Conservation (phyloP, 805 yeast species). For the Schwanniomyces vanrijiae region DNA sequence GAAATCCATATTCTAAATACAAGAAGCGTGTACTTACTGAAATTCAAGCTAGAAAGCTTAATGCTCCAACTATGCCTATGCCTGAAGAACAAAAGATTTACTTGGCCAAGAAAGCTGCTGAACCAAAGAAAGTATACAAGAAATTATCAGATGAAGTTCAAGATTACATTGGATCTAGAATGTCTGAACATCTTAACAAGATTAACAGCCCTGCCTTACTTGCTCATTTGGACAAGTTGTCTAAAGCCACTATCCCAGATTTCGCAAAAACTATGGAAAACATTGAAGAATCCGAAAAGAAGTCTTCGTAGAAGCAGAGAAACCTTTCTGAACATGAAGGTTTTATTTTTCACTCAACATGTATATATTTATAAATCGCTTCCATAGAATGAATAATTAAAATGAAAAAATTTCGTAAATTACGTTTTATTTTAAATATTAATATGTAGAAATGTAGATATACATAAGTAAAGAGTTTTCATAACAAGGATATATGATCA, state of each 20-base stretch:
- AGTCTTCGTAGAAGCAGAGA: not conserved
- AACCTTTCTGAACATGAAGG: not conserved
- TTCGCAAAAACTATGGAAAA: slow-evolving; percentile 26
- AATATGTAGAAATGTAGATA: not conserved
- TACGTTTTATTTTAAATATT: not conserved
- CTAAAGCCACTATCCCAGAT: slow-evolving; percentile 27
- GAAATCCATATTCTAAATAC: slow-evolving; percentile 76
- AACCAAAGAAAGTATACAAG: slow-evolving; percentile 33
- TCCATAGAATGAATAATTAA: not conserved
- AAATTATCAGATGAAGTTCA: slow-evolving; percentile 53
- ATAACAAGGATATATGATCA: slow-evolving; percentile 26
- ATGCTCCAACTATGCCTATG: slow-evolving; percentile 77
- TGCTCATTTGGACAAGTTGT: slow-evolving; percentile 40
- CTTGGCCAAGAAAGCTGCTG: slow-evolving; percentile 50
- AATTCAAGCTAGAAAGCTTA: slow-evolving; percentile 59
- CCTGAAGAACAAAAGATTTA: slow-evolving; percentile 61
- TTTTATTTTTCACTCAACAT: not conserved
- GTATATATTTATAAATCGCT: not conserved
- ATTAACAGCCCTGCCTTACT: slow-evolving; percentile 35
- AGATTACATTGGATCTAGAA: slow-evolving; percentile 52
- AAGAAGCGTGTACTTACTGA: slow-evolving; percentile 54
- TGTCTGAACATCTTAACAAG: slow-evolving; percentile 39
- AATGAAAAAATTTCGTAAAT: not conserved
- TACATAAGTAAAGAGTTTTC: not conserved
- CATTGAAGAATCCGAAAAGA: slow-evolving; percentile 13